Percentiles rank a stretch among this genome's conserved stretches.
These are phyloP conservation scores for Hygrophila difformis DNA, from an alignment of 257 asterid genomes.

Conservation along the genomic window DNA sequence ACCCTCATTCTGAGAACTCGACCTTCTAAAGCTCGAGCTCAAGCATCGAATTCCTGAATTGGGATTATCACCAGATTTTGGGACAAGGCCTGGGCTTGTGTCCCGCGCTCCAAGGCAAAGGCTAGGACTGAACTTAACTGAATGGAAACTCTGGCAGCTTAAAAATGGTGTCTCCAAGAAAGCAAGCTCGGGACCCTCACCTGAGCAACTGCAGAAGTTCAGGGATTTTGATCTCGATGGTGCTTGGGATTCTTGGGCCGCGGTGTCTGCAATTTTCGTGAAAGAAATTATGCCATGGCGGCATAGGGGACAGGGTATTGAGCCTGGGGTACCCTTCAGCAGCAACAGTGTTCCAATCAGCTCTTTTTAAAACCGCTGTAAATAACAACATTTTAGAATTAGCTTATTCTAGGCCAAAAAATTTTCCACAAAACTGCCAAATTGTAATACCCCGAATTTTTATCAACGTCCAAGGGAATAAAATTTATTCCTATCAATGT, in stretches of 20 bases:
- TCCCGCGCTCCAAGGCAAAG: conserved; percentile 50
- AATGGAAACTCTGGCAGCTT: conserved; percentile 44
- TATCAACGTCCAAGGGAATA: too few species aligned
- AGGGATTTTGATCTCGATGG: conserved; percentile 41
- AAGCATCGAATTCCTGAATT: conserved; percentile 31
- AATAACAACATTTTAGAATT: too few species aligned
- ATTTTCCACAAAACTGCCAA: too few species aligned
- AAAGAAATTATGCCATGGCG: conserved; percentile 74
- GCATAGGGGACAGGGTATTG: conserved; percentile 81
- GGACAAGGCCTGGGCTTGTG: conserved; percentile 32
- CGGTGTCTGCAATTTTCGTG: conserved; percentile 44
- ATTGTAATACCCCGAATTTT: too few species aligned
- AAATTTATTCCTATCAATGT: too few species aligned
- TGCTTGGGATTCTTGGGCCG: conserved; percentile 38
- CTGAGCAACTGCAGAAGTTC: conserved; percentile 46
- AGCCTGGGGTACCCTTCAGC: conserved; percentile 67
- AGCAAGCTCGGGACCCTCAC: conserved; percentile 30
- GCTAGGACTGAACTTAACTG: conserved; percentile 42
- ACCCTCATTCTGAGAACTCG: conserved; percentile 41
- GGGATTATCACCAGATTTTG: conserved; percentile 24
- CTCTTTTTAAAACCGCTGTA: too few species aligned
- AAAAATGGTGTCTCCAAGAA: conserved; percentile 45
- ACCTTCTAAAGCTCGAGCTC: conserved; percentile 39
- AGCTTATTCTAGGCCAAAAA: too few species aligned
- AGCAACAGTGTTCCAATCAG: too few species aligned